Evolutionary conservation across 306 rosid genomes (phyloP).

Genomic region (Cicer judaicum): DNA sequence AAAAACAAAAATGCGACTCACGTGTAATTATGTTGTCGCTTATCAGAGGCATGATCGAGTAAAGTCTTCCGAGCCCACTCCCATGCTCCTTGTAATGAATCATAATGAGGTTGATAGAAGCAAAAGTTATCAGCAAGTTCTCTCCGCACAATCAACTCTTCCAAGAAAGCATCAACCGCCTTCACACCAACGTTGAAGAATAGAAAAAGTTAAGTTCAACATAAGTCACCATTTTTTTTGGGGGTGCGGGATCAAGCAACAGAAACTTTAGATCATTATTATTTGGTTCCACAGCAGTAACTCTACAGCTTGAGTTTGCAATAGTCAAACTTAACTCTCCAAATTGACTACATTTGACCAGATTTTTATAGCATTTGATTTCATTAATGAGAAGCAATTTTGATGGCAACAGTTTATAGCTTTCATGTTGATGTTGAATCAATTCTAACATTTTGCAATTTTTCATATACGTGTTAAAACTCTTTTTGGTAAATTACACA

Average conservation of each 20-base stretch:
- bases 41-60: slow-evolving; percentile 79
- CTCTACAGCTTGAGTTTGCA: too few species aligned
- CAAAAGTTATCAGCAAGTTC: slow-evolving; percentile 95
- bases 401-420: too few species aligned
- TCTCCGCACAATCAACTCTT: slow-evolving; percentile 88
- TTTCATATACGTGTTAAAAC: too few species aligned
- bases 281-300: too few species aligned
- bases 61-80: slow-evolving; percentile 95
- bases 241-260: slow-evolving; percentile 13
- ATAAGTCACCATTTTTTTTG: slow-evolving; percentile 5
- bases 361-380: too few species aligned
- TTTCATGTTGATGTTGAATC: too few species aligned
- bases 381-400: too few species aligned
- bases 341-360: too few species aligned
- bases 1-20: slow-evolving; percentile 48
- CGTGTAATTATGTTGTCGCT: slow-evolving; percentile 78
- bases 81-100: slow-evolving; percentile 90
- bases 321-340: too few species aligned
- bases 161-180: slow-evolving; percentile 84
- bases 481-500: too few species aligned
- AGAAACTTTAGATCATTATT: not conserved
- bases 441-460: too few species aligned
- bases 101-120: slow-evolving; percentile 85
- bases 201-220: slow-evolving; percentile 3
- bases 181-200: slow-evolving; percentile 48